Conservation (phyloP, 805 yeast genomes). For the Monosporozyma servazzii region DNA sequence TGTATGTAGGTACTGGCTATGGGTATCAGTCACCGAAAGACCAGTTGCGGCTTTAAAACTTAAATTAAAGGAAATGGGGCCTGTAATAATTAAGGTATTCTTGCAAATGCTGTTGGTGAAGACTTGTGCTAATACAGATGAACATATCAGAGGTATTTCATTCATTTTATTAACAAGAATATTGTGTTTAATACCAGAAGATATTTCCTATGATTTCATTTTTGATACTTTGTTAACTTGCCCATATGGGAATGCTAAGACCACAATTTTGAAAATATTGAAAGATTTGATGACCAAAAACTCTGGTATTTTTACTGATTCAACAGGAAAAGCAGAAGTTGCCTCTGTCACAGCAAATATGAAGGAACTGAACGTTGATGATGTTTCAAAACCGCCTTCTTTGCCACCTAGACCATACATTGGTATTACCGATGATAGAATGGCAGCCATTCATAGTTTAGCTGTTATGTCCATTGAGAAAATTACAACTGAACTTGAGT, state of each 20-base stretch:
- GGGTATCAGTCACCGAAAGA: constrained; percentile 25
- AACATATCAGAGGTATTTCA: constrained; percentile 34
- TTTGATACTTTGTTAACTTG: constrained; percentile 58
- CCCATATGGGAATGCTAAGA: constrained; percentile 54
- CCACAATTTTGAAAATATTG: constrained; percentile 54
- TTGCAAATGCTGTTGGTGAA: constrained; percentile 36
- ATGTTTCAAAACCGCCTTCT: constrained; percentile 6
- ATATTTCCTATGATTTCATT: constrained; percentile 49
- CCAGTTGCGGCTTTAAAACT: constrained; percentile 13
- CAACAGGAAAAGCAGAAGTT: neutral
- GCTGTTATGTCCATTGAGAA: constrained; percentile 33
- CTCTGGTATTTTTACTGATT: neutral
- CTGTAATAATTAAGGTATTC: constrained; percentile 29
- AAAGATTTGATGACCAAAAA: constrained; percentile 49
- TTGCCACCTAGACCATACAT: constrained; percentile 35
- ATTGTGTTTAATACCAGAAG: constrained; percentile 49
- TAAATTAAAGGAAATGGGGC: constrained; percentile 21
- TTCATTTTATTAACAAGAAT: constrained; percentile 57
- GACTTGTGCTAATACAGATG: constrained; percentile 31
- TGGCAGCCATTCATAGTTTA: constrained; percentile 36
- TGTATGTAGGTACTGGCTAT: constrained; percentile 28
- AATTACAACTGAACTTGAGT: constrained; percentile 7
- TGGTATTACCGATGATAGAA: constrained; percentile 35
- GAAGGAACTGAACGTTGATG: neutral
- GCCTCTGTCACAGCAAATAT: neutral